Evolutionary conservation across 78 protist genomes (phyloP), one percentile per base, ranked within the genome.

Genomic region (Acrasis kona): DNA sequence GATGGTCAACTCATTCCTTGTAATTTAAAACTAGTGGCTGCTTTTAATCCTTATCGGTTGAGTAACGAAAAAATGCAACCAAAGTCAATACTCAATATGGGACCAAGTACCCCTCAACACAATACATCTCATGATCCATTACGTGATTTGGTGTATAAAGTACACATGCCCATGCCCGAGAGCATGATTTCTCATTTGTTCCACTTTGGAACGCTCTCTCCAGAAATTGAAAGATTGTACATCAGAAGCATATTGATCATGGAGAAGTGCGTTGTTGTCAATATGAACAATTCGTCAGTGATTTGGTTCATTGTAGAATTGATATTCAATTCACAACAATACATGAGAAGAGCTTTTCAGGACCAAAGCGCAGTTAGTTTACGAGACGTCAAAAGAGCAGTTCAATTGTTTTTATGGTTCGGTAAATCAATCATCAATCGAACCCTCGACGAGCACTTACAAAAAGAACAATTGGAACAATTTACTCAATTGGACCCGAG

Each of bases 41-140:
- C 88, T 12, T 79, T 84, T 72, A 88, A 88, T 50, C 92, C 92
- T 4, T 88, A 88, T 72, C 65, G 72, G 6, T 0, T 1, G 10
- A 72, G 73, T n/a, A 9, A n/a, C 6, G 50, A 28, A 10, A 36
- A 39, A 2, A 71, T 57, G 31, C 50, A 40, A 0, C 69, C 30
- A 19, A 12, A 41, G 9, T 30, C 71, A 39, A 72, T 75, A 9
- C 79, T 39, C 0, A 10, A 1, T 30, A 0, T 0, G 37, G 50
- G 29, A 7, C 5, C 37, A 5, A 41, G 74, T 42, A 38, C 7
- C 7, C 77, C 73, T 5, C 6, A 39, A 5, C 76, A 64, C 36
- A 2, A 39, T 29, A 40, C 2, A 61, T 10, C 36, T 12, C 2
- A 4, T 3, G 69, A 31, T 10, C 29, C 64, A 31, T 8, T 80